Base-by-base conservation (phyloP, 2,329 filamentous ascomycete species). In the Raffaelea deltoideospora region DNA sequence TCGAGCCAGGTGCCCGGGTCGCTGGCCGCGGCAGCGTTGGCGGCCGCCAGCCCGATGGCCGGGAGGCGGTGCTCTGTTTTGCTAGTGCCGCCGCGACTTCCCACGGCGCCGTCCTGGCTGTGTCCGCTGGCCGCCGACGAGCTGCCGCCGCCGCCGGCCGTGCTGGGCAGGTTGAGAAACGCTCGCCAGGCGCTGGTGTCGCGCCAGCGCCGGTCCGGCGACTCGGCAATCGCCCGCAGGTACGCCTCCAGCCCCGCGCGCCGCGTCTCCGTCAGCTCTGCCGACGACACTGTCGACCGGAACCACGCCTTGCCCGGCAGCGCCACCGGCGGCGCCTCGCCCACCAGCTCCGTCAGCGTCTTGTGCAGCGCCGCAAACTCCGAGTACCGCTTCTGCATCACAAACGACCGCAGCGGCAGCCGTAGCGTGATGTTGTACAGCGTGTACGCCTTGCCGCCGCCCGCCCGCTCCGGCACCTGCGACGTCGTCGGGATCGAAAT, bases 341-440 rank as follows among this genome's bases (percentile, higher is more conserved):
- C 74, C 39, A 77, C 69, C 34, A 73, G 61, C 29, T 67, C 59
- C 17, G 65, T 63, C 9, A 92, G 67, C 4, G 68, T 58, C 22
- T 62, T 55, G 58, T 90, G 73, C 14, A 92, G 72, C 33, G 64
- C 54, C 38, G 64, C 61, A 51, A 90, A 90, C 53, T 90, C 83
- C 37, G 77, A 84, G 63, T 88, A 92, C 48, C 83, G 79, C 57
- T 87, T 88, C 50, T 77, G 74, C 5, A 86, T 65, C 45, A 80
- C 77, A 48, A 79, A 81, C 5, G 79, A 80, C 33, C 79, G 75
- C 13, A 88, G 68, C 0, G 83, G 82, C 1, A 86, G 74, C 35
- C 80, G 76, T 41, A 90, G 65, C 18, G 74, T 76, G 55, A 87
- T 78, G 54, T 83, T 82, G 63, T 87, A 88, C 45, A 79, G 68